Conservation (phyloP, 108 stramenopile genomes). For the Parmales sp. region DNA sequence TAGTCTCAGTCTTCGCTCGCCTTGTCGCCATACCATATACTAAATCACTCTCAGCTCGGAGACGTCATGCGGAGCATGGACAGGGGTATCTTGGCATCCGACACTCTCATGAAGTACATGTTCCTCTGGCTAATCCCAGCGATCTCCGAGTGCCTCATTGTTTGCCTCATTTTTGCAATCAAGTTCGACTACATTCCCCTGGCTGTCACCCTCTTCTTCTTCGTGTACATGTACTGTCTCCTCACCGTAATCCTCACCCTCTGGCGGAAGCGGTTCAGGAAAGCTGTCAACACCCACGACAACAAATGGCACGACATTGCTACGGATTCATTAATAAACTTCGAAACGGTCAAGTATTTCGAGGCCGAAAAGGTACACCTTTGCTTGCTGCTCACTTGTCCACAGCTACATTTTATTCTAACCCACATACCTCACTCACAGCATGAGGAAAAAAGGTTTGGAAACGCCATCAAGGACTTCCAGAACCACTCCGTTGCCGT, state of each 20-base stretch:
- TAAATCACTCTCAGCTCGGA: too few species aligned
- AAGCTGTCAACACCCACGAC: slow-evolving; percentile 75
- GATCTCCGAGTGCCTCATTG: slow-evolving; percentile 71
- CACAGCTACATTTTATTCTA: too few species aligned
- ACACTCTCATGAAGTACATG: slow-evolving; percentile 78
- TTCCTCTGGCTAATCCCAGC: slow-evolving; percentile 89
- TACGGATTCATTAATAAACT: slow-evolving; percentile 84
- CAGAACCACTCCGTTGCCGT: slow-evolving; percentile 68
- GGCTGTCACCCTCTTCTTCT: slow-evolving; percentile 71
- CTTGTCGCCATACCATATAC: too few species aligned
- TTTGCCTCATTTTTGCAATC: slow-evolving; percentile 25
- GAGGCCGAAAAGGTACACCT: too few species aligned
- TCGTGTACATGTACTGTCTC: slow-evolving; percentile 73
- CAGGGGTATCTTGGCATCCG: slow-evolving; percentile 75
- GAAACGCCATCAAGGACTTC: slow-evolving; percentile 53
- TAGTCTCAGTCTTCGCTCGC: too few species aligned
- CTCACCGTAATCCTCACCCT: slow-evolving; percentile 83
- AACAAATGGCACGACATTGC: slow-evolving; percentile 86
- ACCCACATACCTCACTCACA: too few species aligned
- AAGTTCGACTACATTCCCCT: slow-evolving; percentile 54
- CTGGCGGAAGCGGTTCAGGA: slow-evolving; percentile 92
- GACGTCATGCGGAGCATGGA: too few species aligned
- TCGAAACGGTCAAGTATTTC: slow-evolving; percentile 96
- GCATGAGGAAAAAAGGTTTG: slow-evolving; percentile 36
- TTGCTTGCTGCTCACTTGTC: too few species aligned